These are phyloP conservation scores for Alternaria tenuissima DNA, from an alignment of 2,329 filamentous ascomycete genomes.

Conservation along the genomic window DNA sequence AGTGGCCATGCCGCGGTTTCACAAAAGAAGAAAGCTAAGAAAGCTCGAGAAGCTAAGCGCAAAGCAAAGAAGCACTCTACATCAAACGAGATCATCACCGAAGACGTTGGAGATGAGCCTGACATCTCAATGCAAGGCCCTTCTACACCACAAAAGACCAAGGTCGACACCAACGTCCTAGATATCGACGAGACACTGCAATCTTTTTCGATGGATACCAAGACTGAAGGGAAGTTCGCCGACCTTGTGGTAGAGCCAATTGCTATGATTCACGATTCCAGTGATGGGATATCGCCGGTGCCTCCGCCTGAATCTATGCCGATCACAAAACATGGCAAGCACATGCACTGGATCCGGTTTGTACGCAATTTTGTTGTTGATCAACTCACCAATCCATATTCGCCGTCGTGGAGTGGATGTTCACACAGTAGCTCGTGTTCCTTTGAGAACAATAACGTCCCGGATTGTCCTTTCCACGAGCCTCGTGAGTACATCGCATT, in stretches of 20 bases:
- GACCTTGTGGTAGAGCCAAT: not conserved
- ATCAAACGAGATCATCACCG: not conserved
- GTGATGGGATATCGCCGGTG: not conserved
- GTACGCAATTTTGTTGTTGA: conserved; percentile 23
- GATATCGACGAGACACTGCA: not conserved
- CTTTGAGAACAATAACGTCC: conserved; percentile 21
- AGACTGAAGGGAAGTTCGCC: not conserved
- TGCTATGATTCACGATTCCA: too few species aligned
- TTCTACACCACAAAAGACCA: not conserved
- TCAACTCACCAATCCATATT: conserved; percentile 20
- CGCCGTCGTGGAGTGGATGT: conserved; percentile 7
- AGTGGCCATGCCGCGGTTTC: conserved; percentile 18
- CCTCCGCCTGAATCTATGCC: not conserved
- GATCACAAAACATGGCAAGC: conserved; percentile 22
- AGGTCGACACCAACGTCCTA: not conserved
- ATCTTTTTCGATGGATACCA: not conserved
- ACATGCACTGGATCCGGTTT: conserved; percentile 32
- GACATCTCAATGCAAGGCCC: not conserved
- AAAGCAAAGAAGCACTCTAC: conserved; percentile 31
- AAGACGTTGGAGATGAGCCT: not conserved
- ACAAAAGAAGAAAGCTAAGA: conserved; percentile 39
- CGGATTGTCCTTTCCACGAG: conserved; percentile 36
- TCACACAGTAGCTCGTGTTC: conserved; percentile 20
- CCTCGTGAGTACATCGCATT: conserved; percentile 20
- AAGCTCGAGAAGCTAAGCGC: conserved; percentile 24